Evolutionary conservation across 1,284 basidiomycete species (phyloP).

Genomic region (Athelia psychrophila): DNA sequence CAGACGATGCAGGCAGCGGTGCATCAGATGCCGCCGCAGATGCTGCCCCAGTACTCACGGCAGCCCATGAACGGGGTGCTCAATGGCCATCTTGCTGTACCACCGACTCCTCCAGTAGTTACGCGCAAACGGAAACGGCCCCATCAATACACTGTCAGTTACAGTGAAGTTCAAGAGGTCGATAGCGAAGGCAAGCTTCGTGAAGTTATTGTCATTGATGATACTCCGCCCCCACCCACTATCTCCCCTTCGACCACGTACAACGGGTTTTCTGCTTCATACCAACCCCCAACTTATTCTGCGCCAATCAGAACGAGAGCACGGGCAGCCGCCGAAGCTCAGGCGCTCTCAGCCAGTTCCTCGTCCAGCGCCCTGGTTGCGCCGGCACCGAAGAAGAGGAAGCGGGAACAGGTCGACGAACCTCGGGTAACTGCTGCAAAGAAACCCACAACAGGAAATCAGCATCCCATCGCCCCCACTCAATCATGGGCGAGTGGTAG

Average conservation of each 20-base stretch:
- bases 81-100: constrained; percentile 43
- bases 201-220: constrained; percentile 86
- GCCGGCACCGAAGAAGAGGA: constrained; percentile 75
- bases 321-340: constrained; percentile 77
- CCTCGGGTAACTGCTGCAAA: constrained; percentile 60
- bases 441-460: constrained; percentile 51
- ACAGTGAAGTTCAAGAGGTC: constrained; percentile 81
- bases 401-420: constrained; percentile 68
- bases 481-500: constrained; percentile 65
- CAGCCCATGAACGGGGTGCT: constrained; percentile 41
- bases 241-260: constrained; percentile 69
- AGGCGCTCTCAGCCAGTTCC: constrained; percentile 63
- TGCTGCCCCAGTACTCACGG: constrained; percentile 58
- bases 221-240: constrained; percentile 77
- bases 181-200: constrained; percentile 70
- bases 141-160: constrained; percentile 74
- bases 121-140: constrained; percentile 81
- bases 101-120: constrained; percentile 62
- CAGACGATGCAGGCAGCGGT: constrained; percentile 65
- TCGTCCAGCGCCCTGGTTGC: constrained; percentile 52
- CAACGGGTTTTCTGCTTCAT: constrained; percentile 69
- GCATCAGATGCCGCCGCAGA: constrained; percentile 53
- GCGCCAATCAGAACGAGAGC: constrained; percentile 77
- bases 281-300: constrained; percentile 71
- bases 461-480: constrained; percentile 41